phyloP scores from a whole-genome alignment of 345 rosid species.

The Camelina laxa region DNA sequence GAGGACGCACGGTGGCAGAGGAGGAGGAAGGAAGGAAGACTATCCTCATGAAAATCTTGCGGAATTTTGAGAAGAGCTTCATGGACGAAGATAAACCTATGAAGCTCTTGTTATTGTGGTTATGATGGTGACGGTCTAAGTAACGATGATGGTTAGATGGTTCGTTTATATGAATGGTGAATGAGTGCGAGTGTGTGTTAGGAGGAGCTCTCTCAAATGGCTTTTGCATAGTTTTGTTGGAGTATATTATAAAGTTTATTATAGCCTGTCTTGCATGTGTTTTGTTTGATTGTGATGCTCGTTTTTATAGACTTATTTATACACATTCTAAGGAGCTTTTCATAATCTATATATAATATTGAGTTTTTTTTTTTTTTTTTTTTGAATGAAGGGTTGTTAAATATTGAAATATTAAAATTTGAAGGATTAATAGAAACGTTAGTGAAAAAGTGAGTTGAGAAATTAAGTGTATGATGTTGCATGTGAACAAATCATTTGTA shows the following conservation, averaged over 20 bases:
- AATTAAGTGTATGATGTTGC: conserved; percentile 43
- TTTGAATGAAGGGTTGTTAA: background rate
- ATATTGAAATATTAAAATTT: conserved; percentile 4
- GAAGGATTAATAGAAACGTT: conserved; percentile 1
- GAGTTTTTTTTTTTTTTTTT: background rate
- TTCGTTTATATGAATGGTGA: conserved; percentile 51
- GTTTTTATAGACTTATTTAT: conserved; percentile 26
- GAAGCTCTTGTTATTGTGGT: conserved; percentile 33
- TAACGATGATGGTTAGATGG: conserved; percentile 21
- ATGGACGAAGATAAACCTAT: conserved; percentile 53
- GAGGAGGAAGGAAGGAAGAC: conserved; percentile 53
- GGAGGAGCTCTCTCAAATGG: conserved; percentile 31
- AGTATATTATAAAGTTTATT: conserved; percentile 28
- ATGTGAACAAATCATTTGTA: conserved; percentile 82
- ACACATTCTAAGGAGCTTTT: conserved; percentile 27
- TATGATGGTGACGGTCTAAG: conserved; percentile 17
- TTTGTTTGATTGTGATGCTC: conserved; percentile 39
- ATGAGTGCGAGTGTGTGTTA: conserved; percentile 28
- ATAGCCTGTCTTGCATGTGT: conserved; percentile 20
- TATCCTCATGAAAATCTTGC: conserved; percentile 69
- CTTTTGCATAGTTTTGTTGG: conserved; percentile 36
- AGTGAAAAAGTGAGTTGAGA: conserved; percentile 11
- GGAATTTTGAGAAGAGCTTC: conserved; percentile 74
- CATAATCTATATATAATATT: background rate
- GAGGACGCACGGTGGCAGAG: conserved; percentile 25